Percentiles rank a stretch among this genome's conserved stretches.
Evolutionary conservation across 495 filamentous ascomycete species (phyloP).

Genomic region (Parachaetomium inaequale): DNA sequence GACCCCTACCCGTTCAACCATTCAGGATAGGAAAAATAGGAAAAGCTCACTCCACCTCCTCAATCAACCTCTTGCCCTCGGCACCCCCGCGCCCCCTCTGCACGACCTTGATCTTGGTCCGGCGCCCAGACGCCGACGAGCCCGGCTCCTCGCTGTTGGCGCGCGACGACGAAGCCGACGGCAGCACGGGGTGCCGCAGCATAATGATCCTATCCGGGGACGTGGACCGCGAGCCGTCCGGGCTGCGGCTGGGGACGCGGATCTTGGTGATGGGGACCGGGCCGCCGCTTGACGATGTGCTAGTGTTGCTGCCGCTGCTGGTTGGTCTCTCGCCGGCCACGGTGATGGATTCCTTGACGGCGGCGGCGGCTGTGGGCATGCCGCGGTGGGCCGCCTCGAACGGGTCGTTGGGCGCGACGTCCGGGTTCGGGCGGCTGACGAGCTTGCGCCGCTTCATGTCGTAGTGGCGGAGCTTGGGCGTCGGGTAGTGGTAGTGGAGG

Average conservation of each 20-base stretch:
- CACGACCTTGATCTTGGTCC: not conserved
- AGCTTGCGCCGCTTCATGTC: constrained; percentile 21
- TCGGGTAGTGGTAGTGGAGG: constrained; percentile 18
- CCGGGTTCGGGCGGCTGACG: constrained; percentile 16
- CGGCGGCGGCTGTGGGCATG: not conserved
- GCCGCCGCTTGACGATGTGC: constrained; percentile 2
- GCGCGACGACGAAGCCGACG: not conserved
- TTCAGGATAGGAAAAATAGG: too few relatives aligned
- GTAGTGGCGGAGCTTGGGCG: constrained; percentile 6
- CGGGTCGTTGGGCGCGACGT: constrained; percentile 11
- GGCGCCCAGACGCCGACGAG: not conserved
- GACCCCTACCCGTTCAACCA: not conserved
- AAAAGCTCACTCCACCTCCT: constrained; percentile 5
- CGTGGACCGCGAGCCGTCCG: constrained; percentile 8
- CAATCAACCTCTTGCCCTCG: constrained; percentile 6
- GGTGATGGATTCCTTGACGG: not conserved
- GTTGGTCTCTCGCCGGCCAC: not conserved
- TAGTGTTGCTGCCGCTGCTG: constrained; percentile 13
- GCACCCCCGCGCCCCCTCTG: not conserved
- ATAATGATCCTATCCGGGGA: constrained; percentile 13
- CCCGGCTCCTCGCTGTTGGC: not conserved
- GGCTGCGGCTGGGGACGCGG: constrained; percentile 17
- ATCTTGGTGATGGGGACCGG: constrained; percentile 26
- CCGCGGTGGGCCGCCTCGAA: not conserved
- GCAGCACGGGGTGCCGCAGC: constrained; percentile 5